phyloP scores from a whole-genome alignment of 352 stramenopile genomes.

The Aphanomyces astaci region DNA sequence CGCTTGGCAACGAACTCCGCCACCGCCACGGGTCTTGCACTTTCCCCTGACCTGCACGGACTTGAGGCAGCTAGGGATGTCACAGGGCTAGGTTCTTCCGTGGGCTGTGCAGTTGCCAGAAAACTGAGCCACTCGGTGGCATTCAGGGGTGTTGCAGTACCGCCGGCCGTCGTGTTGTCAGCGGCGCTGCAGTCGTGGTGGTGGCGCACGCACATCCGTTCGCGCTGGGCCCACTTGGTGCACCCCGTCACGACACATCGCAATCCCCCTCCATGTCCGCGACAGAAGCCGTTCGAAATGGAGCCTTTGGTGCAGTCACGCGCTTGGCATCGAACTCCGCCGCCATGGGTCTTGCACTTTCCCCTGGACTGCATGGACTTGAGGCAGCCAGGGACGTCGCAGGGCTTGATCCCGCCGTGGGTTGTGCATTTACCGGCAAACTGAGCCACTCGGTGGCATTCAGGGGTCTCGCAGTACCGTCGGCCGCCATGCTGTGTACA shows the following conservation, averaged over 20 bases:
- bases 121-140: conserved; percentile 23
- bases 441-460: conserved; percentile 24
- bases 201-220: no score
- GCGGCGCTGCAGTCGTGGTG: no score
- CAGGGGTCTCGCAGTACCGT: conserved; percentile 14
- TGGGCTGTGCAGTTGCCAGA: conserved; percentile 27
- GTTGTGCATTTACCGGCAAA: conserved; percentile 25
- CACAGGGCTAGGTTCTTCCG: conserved; percentile 22
- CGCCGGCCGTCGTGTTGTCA: conserved; percentile 23
- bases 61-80: conserved; percentile 4
- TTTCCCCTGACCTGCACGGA: conserved; percentile 10
- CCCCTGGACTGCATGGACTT: conserved; percentile 20
- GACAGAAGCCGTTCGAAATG: conserved; percentile 34
- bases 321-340: conserved; percentile 12
- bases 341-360: conserved; percentile 18
- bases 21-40: conserved; percentile 20
- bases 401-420: conserved; percentile 24
- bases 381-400: conserved; percentile 6
- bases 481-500: conserved; percentile 27
- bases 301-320: conserved; percentile 2
- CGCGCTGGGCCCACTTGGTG: no score
- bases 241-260: no score
- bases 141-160: conserved; percentile 17
- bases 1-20: conserved; percentile 12
- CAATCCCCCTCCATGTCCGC: conserved; percentile 43